Base-by-base conservation (phyloP, 2,329 filamentous ascomycete genomes). In the Xylariaceae sp. region DNA sequence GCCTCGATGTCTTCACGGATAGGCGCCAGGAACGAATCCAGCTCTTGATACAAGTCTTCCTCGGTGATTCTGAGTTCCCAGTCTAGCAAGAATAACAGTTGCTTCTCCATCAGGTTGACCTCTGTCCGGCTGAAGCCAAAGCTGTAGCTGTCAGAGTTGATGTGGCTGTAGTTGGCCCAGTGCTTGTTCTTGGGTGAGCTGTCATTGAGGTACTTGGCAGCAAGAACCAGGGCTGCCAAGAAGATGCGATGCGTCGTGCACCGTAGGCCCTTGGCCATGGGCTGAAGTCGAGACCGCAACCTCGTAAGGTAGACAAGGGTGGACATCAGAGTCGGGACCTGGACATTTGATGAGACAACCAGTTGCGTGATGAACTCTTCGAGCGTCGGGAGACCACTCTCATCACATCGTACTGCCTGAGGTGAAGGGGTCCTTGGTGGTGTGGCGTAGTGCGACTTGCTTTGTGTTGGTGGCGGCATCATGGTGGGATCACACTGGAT, bases 161-260 rank as follows among this genome's bases (percentile, higher is more conserved):
- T 83, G 57, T 83, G 72, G 45, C 86, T 95, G 74, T 97, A 98
- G 58, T 83, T 85, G 51, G 93, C 90, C 93, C 93, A 98, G 76
- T 98, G 93, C 82, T 97, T 97, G 80, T 98, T 98, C 83, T 97
- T 97, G 49, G 93, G 93, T 11, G 89, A 96, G 47, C 89, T 95
- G 74, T 97, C 93, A 66, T 98, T 97, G 55, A 97, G 79, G 66
- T 96, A 96, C 82, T 98, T 98, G 56, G 93, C 91, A 2, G 93
- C 83, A 34, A 85, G 74, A 60, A 93, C 93, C 52, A 91, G 81
- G 13, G 87, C 74, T 32, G 88, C 91, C 37, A 98, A 79, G 71
- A 98, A 97, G 75, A 98, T 97, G 57, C 93, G 86, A 73, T 98
- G 93, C 35, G 91, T 89, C 18, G 93, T 97, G 75, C 93, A 97